phyloP scores from a whole-genome alignment of 169 alveolate genomes.

The Eimeria falciformis region DNA sequence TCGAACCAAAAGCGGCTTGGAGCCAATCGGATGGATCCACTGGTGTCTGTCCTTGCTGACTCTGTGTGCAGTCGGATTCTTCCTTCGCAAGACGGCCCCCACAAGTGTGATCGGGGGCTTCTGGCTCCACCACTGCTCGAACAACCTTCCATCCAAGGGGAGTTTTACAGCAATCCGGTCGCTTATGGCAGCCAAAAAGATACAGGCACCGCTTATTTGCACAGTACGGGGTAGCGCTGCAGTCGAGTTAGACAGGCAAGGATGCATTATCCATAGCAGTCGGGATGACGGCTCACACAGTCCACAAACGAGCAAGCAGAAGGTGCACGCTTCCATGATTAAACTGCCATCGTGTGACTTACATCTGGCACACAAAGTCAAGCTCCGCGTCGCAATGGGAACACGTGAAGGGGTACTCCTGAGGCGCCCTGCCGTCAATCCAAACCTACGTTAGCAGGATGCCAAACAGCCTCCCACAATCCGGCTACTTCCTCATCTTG shows the following conservation, averaged over 20 bases:
- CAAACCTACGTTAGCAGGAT: slow-evolving; percentile 42
- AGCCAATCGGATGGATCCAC: slow-evolving; percentile 62
- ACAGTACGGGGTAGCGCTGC: slow-evolving; percentile 77
- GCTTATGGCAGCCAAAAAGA: slow-evolving; percentile 74
- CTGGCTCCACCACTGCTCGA: slow-evolving; percentile 51
- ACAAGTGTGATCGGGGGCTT: background rate
- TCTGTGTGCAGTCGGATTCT: background rate
- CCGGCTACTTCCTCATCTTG: background rate
- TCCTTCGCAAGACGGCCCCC: background rate
- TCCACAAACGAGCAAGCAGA: background rate
- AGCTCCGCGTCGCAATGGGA: slow-evolving; percentile 60
- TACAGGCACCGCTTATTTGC: slow-evolving; percentile 66
- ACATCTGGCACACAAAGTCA: slow-evolving; percentile 70
- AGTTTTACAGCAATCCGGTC: slow-evolving; percentile 38
- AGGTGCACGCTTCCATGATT: background rate
- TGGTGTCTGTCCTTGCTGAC: background rate
- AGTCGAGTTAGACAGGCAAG: background rate
- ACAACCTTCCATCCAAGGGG: slow-evolving; percentile 51
- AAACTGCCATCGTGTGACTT: background rate
- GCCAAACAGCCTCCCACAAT: background rate
- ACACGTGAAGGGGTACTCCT: slow-evolving; percentile 49
- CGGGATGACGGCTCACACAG: background rate
- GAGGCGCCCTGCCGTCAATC: slow-evolving; percentile 59
- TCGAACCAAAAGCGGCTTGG: slow-evolving; percentile 41
- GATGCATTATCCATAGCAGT: background rate